Conservation (phyloP, 352 stramenopile species). For the Pseudoperonospora humuli region DNA sequence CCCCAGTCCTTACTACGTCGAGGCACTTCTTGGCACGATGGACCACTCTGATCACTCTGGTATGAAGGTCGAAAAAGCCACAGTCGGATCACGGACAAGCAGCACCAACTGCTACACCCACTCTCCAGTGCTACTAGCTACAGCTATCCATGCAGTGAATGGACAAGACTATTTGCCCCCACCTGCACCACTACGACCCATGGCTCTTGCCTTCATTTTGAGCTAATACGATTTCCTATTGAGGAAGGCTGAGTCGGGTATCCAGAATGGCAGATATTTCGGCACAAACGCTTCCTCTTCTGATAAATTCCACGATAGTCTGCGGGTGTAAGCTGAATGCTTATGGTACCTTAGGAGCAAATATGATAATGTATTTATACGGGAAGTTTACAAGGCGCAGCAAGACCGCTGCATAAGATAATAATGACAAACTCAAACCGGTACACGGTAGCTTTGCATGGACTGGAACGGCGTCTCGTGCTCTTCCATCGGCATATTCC, state of each 20-base stretch:
- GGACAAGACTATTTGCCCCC: conserved; percentile 3
- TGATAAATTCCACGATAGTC: conserved; percentile 1
- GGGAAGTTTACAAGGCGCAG: no score
- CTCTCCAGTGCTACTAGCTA: conserved; percentile 1
- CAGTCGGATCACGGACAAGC: conserved; percentile 1
- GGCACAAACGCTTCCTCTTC: no score
- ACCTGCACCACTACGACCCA: conserved; percentile 9
- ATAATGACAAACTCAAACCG: conserved; percentile 18
- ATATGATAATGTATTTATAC: no score
- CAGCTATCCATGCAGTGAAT: conserved; percentile 2
- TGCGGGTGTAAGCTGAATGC: background rate
- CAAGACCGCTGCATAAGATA: conserved; percentile 17
- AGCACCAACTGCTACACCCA: conserved; percentile 5
- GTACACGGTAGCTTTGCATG: conserved; percentile 12
- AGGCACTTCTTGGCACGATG: conserved; percentile 17
- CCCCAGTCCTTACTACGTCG: conserved; percentile 13
- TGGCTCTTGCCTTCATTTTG: conserved; percentile 28
- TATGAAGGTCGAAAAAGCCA: conserved; percentile 4
- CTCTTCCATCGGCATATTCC: conserved; percentile 26
- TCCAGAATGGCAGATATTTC: no score
- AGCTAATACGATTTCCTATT: conserved; percentile 13
- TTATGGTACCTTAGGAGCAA: no score
- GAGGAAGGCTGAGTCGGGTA: no score
- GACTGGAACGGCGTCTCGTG: conserved; percentile 27
- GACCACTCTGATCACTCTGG: background rate